phyloP scores from a whole-genome alignment of 257 asterid genomes.

The Linaria vulgaris region DNA sequence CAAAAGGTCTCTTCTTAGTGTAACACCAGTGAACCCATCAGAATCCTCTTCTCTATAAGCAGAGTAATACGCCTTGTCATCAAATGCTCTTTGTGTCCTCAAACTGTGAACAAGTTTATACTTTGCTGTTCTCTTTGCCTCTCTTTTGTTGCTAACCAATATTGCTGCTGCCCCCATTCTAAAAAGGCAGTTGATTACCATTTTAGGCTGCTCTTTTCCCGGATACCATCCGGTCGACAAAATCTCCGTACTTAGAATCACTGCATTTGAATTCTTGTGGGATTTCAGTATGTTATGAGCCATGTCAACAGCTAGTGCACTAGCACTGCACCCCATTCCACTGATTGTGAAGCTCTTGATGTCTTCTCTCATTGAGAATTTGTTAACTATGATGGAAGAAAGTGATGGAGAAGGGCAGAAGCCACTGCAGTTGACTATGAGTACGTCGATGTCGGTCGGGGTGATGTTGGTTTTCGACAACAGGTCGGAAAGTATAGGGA shows the following conservation, averaged over 20 bases:
- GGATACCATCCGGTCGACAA: constrained; percentile 82
- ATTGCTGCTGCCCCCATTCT: constrained; percentile 78
- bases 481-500: constrained; percentile 55
- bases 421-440: constrained; percentile 90
- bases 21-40: constrained; percentile 69
- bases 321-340: constrained; percentile 96
- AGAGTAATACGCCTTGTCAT: constrained; percentile 57
- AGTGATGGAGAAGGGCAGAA: constrained; percentile 84
- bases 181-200: constrained; percentile 71
- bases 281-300: constrained; percentile 52
- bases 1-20: constrained; percentile 49
- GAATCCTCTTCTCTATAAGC: constrained; percentile 78
- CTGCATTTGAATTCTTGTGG: constrained; percentile 46
- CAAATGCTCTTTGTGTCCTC: constrained; percentile 69
- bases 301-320: constrained; percentile 70
- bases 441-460: constrained; percentile 52
- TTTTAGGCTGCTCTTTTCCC: constrained; percentile 57
- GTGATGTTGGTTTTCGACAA: constrained; percentile 44
- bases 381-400: constrained; percentile 50
- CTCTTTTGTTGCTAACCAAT: constrained; percentile 49
- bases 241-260: constrained; percentile 76
- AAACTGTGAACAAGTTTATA: constrained; percentile 50
- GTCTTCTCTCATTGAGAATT: constrained; percentile 53
- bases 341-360: constrained; percentile 59
- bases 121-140: constrained; percentile 39